These are phyloP conservation scores for Cordyceps militaris DNA, from an alignment of 2,329 filamentous ascomycete genomes.

Conservation along the genomic window DNA sequence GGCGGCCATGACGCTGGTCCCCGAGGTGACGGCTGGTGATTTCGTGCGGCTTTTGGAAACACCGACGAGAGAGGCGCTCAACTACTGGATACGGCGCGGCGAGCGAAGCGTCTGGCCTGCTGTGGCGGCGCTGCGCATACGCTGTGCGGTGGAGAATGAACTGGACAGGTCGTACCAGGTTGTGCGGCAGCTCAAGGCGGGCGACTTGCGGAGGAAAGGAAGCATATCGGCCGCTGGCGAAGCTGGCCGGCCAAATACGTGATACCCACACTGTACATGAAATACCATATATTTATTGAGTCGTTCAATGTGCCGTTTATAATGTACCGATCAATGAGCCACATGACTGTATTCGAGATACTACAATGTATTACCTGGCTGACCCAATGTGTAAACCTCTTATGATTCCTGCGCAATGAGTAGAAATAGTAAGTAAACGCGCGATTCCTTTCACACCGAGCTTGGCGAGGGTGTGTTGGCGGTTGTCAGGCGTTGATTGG, in stretches of 20 bases:
- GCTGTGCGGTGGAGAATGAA: constrained; percentile 81
- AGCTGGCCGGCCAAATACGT: constrained; percentile 10
- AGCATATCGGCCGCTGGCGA: constrained; percentile 25
- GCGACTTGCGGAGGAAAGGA: constrained; percentile 40
- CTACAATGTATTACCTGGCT: neutral
- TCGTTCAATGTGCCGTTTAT: neutral
- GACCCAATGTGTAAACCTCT: no score
- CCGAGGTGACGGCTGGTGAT: constrained; percentile 65
- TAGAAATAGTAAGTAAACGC: no score
- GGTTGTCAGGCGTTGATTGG: no score
- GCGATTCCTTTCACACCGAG: no score
- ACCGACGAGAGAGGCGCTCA: constrained; percentile 65
- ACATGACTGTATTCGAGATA: no score
- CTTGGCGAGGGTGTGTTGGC: no score
- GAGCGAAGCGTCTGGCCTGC: constrained; percentile 90
- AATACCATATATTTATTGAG: neutral
- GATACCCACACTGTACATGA: constrained; percentile 1
- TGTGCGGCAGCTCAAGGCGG: constrained; percentile 57
- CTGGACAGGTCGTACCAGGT: constrained; percentile 79
- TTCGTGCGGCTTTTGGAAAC: constrained; percentile 76
- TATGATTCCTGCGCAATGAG: no score
- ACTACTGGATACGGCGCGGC: constrained; percentile 79
- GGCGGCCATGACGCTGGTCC: constrained; percentile 72
- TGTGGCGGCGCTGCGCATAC: constrained; percentile 70
- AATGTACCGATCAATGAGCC: neutral